Evolutionary conservation across 192 early-diverging fungal species (phyloP).

Genomic region (Backusella tarrabulga): DNA sequence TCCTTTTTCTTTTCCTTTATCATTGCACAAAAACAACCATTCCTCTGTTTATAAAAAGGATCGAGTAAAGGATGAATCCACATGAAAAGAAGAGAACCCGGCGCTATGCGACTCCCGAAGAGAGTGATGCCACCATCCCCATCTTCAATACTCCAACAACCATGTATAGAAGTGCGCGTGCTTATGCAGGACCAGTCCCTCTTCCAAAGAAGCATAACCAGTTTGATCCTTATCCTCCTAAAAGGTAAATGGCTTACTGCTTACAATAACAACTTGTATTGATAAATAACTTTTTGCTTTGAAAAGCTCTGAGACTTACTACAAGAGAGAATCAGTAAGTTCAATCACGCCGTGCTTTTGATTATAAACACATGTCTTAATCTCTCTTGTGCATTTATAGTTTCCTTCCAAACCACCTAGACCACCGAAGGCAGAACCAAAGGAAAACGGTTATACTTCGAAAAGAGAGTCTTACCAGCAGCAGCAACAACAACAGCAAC

Average conservation of each 20-base stretch:
- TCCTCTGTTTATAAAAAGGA: neutral
- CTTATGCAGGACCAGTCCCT: neutral
- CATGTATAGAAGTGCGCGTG: slow-evolving; percentile 2
- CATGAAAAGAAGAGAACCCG: neutral
- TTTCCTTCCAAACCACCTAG: neutral
- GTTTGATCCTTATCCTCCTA: neutral
- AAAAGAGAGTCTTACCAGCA: neutral
- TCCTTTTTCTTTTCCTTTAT: too few species aligned
- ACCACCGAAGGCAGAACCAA: neutral
- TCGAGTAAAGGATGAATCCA: neutral
- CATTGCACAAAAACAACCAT: too few species aligned
- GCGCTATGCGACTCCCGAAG: slow-evolving; percentile 5
- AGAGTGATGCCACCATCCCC: slow-evolving; percentile 4
- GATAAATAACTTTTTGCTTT: neutral
- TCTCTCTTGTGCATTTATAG: neutral
- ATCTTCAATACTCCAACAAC: slow-evolving; percentile 9
- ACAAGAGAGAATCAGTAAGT: neutral
- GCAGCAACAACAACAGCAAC: neutral
- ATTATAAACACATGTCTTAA: neutral
- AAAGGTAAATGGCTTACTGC: neutral
- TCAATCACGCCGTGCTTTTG: neutral
- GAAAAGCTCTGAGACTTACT: neutral
- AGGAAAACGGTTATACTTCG: neutral
- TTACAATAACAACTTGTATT: neutral
- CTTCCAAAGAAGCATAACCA: neutral